A percentile compares a stretch with the other conserved stretches of the same genome.
Conservation (phyloP, 495 filamentous ascomycete species). For the Lindgomyces ingoldianus region DNA sequence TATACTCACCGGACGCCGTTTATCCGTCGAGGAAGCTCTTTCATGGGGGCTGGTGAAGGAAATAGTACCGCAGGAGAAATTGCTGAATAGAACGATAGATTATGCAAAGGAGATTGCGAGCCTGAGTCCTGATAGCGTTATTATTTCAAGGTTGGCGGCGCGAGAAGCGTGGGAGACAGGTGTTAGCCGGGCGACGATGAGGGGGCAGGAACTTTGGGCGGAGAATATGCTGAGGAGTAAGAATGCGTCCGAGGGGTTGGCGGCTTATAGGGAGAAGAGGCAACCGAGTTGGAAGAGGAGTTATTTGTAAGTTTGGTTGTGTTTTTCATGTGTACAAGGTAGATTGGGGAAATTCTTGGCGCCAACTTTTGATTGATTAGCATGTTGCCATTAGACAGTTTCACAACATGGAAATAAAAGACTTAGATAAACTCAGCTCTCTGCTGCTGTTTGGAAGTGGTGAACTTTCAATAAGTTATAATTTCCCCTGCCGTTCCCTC, state of each 20-base stretch:
- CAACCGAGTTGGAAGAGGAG: constrained; percentile 32
- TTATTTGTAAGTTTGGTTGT: not conserved
- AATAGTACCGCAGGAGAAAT: constrained; percentile 27
- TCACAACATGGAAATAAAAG: no score
- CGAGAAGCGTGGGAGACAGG: constrained; percentile 38
- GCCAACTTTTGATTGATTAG: no score
- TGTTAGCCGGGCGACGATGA: constrained; percentile 36
- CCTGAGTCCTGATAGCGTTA: constrained; percentile 19
- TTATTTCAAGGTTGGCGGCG: constrained; percentile 31
- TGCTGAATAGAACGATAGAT: constrained; percentile 12
- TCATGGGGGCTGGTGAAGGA: constrained; percentile 27
- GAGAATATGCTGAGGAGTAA: constrained; percentile 36
- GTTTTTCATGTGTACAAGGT: no score
- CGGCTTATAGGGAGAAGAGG: constrained; percentile 39
- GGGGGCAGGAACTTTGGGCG: constrained; percentile 25
- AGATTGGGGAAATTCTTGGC: no score
- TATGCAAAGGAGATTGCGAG: constrained; percentile 27
- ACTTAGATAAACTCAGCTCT: no score
- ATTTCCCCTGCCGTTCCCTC: constrained; percentile 5
- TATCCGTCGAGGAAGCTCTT: constrained; percentile 23
- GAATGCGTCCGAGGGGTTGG: constrained; percentile 38
- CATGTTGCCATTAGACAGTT: no score
- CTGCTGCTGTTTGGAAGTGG: no score
- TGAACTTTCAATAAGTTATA: no score
- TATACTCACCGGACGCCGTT: constrained; percentile 20